Evolutionary conservation across 805 yeast species (phyloP), one percentile per base, ranked within the genome.

Genomic region (Metschnikowia arizonensis): DNA sequence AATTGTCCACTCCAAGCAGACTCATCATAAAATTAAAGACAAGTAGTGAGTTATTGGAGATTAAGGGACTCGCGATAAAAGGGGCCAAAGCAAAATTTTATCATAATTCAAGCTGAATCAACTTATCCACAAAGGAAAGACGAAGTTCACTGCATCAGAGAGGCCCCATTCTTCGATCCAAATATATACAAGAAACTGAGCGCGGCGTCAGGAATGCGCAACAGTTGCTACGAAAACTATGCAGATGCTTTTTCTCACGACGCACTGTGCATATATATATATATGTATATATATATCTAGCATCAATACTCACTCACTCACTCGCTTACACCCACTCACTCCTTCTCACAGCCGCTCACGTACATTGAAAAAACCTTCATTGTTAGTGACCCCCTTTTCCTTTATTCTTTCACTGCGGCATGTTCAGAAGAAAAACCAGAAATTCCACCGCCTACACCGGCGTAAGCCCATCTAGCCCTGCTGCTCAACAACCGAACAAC

Each of bases 371-470:
- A 29, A 35, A 4, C 23, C 9, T 25, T 15, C 24, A n/a, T 7
- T 9, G 7, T 14, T 12, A 17, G 18, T 21, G 4, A 24, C 26
- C 12, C 18, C 18, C 6, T 4, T 21, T 21, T 6, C 4, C 24
- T n/a, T 21, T 37, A 11, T 12, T 15, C 15, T 19, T 18, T 21
- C 17, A 17, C 33, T 11, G 15, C 17, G 42, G 43, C 38, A 60
- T 60, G 64, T 59, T 59, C 44, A 56, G 55, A 38, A 61, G 72
- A 56, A 65, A 70, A 47, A 56, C 60, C 44, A 54, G 56, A 23
- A 65, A 61, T 41, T 50, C 55, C 40, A 63, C 72, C 14, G 60
- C 74, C 19, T 71, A 71, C 52, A 71, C 76, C 4, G 76, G 75
- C 19, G 75, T 71, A 19, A 68, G 68, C 50, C 71, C 62, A 45